Evolutionary conservation across 2,329 filamentous ascomycete genomes (phyloP), one percentile per base, ranked within the genome.

Genomic region (Phoma sp.): DNA sequence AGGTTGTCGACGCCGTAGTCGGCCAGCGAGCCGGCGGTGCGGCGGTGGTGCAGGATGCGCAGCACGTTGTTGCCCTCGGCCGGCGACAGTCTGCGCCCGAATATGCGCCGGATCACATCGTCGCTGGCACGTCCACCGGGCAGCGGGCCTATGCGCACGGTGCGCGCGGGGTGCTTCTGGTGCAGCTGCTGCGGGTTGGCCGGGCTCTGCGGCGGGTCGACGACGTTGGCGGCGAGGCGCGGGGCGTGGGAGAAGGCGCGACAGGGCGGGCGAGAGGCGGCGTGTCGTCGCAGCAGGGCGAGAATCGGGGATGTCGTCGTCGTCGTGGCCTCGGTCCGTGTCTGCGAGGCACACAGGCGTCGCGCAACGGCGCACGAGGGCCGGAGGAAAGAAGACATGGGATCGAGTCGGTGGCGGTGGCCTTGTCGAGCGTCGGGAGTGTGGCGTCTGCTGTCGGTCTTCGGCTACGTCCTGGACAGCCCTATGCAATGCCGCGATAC

Each of bases 1-100:
- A 73, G 61, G 38, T 71, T 69, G 54, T 71, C 69, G 7, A 77
- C 69, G 49, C 76, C 76, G 38, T 75, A 72, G 55, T 77, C 76
- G 57, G 70, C 73, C 7, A 77, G 65, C 7, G 72, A 74, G 27
- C 76, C 76, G 8, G 69, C 73, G 13, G 73, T 73, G 32, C 76
- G 68, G 7, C 76, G 74, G 55, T 74, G 71, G 43, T 77, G 76
- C 12, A 77, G 61, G 47, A 75, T 74, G 10, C 72, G 72, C 13
- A 77, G 63, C 27, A 77, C 63, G 43, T 68, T 61, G 55, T 76
- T 77, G 55, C 73, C 75, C 8, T 71, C 64, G 2, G 54, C 51
- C 0, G 60, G 46, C 0, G 73, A 64, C 3, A 76, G 41, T 3
- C 57, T 56, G 1, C 61, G 40, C 12, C 74, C 72, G 46, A 77